A percentile compares a stretch with the other conserved stretches of the same genome.
Conservation (phyloP, 805 yeast species). For the Vanderwaltozyma verrucispora region DNA sequence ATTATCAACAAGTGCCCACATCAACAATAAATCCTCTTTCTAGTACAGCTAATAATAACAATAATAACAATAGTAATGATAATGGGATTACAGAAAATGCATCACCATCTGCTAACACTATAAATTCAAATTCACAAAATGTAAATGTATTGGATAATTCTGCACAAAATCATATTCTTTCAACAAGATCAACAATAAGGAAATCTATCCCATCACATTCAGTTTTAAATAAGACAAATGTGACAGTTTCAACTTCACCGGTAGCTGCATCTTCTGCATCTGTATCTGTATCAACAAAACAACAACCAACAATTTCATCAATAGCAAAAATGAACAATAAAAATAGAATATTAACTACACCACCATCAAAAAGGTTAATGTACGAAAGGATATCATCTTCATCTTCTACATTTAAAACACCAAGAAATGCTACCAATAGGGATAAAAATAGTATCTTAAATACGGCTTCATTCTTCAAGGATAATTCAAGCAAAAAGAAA, state of each 20-base stretch:
- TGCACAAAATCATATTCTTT: not conserved
- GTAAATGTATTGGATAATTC: not conserved
- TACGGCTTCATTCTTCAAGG: not conserved
- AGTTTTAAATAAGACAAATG: conserved; percentile 10
- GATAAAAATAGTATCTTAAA: not conserved
- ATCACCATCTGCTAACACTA: too few species aligned
- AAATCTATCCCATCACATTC: conserved; percentile 7
- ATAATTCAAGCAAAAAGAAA: not conserved
- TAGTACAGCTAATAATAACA: too few species aligned
- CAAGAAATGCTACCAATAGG: conserved; percentile 4
- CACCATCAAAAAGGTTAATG: conserved; percentile 16
- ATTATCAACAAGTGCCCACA: too few species aligned
- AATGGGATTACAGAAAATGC: too few species aligned
- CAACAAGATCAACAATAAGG: not conserved
- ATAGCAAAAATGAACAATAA: conserved; percentile 6
- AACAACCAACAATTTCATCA: conserved; percentile 11
- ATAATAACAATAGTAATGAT: too few species aligned
- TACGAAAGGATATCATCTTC: not conserved
- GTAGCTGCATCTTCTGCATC: conserved; percentile 6
- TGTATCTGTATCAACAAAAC: too few species aligned
- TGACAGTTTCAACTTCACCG: conserved; percentile 9
- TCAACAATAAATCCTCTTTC: not conserved
- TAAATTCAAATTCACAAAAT: not conserved
- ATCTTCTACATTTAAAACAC: conserved; percentile 10
- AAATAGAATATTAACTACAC: conserved; percentile 16